Evolutionary conservation across 306 rosid species (phyloP).

Genomic region (Rosa persica): DNA sequence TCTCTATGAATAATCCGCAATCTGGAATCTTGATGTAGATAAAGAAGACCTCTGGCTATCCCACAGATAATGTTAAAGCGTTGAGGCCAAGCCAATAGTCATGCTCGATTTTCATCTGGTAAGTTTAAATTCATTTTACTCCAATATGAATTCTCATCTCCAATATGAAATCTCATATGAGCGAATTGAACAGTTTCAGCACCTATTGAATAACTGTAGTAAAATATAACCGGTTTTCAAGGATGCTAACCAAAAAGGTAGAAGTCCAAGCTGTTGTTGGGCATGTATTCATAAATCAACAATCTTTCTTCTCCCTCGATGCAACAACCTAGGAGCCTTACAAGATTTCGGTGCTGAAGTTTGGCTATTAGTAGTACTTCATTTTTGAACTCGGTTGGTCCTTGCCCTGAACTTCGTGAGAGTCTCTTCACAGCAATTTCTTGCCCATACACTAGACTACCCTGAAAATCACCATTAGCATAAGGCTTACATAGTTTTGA

Average conservation of each 20-base stretch:
- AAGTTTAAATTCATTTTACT: neutral
- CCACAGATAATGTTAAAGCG: constrained; percentile 36
- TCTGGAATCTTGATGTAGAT: constrained; percentile 61
- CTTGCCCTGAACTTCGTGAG: constrained; percentile 44
- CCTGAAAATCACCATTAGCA: constrained; percentile 25
- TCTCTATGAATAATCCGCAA: constrained; percentile 43
- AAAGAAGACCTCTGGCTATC: constrained; percentile 53
- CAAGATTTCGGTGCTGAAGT: constrained; percentile 58
- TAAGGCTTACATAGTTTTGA: neutral
- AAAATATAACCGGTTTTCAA: neutral
- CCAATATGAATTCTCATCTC: neutral
- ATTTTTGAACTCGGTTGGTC: constrained; percentile 45
- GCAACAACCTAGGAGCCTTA: constrained; percentile 50
- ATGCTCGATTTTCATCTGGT: constrained; percentile 16
- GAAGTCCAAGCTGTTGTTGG: constrained; percentile 46
- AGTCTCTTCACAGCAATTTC: constrained; percentile 60
- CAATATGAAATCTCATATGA: neutral
- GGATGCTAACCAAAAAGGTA: constrained; percentile 38
- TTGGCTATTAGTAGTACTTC: constrained; percentile 46
- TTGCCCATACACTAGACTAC: constrained; percentile 39
- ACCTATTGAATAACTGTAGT: neutral
- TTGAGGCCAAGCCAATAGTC: constrained; percentile 18
- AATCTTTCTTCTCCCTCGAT: constrained; percentile 41
- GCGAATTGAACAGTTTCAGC: neutral
- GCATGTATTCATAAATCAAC: constrained; percentile 46